Conservation (phyloP, 345 rosid species). For the Aethionema arabicum region DNA sequence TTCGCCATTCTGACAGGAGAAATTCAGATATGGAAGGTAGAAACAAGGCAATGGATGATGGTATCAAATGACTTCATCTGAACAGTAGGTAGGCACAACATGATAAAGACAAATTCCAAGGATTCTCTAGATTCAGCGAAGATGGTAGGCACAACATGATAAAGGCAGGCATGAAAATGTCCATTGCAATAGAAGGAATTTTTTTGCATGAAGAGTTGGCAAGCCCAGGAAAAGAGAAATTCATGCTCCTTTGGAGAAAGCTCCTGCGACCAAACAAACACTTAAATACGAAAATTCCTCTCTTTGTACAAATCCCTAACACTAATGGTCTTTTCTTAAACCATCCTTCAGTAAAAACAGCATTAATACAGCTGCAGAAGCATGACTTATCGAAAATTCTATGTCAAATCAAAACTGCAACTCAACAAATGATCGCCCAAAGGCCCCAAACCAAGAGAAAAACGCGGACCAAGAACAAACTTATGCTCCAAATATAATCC, state of each 20-base stretch:
- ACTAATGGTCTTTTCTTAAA: not conserved
- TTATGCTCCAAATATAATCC: not conserved
- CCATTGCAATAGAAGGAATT: constrained; percentile 22
- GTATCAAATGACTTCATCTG: constrained; percentile 54
- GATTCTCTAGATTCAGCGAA: constrained; percentile 32
- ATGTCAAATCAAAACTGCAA: not conserved
- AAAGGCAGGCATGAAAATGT: constrained; percentile 47
- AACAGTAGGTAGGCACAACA: constrained; percentile 35
- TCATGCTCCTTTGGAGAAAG: constrained; percentile 57
- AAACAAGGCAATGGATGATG: constrained; percentile 46
- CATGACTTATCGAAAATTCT: not conserved
- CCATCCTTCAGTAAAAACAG: not conserved
- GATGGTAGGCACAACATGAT: constrained; percentile 11
- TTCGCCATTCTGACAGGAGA: constrained; percentile 67
- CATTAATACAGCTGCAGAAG: not conserved
- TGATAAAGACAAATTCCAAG: constrained; percentile 48
- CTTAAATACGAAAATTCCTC: constrained; percentile 51
- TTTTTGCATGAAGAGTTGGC: constrained; percentile 47
- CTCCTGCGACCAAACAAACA: constrained; percentile 95
- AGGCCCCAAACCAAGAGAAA: not conserved
- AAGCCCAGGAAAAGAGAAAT: constrained; percentile 60
- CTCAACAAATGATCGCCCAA: not conserved
- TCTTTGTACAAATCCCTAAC: constrained; percentile 10
- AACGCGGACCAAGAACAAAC: not conserved
- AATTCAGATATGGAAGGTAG: constrained; percentile 65